phyloP scores from a whole-genome alignment of 192 early-diverging fungal species.

The Coemansia sp. region DNA sequence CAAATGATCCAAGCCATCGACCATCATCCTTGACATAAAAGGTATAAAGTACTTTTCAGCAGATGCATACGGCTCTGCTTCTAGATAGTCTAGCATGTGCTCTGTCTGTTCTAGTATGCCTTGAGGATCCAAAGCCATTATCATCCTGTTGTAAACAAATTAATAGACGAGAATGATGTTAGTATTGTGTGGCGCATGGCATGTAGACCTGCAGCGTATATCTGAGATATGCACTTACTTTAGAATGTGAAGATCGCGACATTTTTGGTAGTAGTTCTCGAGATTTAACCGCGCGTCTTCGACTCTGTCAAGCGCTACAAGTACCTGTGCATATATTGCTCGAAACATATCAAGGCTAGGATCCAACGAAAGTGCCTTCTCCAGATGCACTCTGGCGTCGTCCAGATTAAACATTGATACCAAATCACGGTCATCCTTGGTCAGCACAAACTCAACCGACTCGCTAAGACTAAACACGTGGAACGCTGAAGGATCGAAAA shows the following conservation, averaged over 20 bases:
- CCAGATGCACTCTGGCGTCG: constrained; percentile 23
- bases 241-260: constrained; percentile 11
- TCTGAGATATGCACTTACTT: constrained; percentile 8
- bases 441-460: constrained; percentile 15
- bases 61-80: constrained; percentile 32
- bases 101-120: constrained; percentile 9
- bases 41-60: constrained; percentile 7
- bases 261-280: constrained; percentile 11
- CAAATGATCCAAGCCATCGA: not conserved
- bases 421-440: not conserved
- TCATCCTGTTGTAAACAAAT: constrained; percentile 11
- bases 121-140: constrained; percentile 22
- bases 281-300: constrained; percentile 10
- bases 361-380: constrained; percentile 20
- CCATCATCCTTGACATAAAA: constrained; percentile 12
- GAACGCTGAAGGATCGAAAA: not conserved
- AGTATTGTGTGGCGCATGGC: not conserved
- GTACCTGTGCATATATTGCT: constrained; percentile 28
- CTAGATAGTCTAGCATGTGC: constrained; percentile 31
- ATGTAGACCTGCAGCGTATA: not conserved
- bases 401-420: constrained; percentile 19
- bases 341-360: constrained; percentile 20
- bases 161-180: not conserved
- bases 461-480: constrained; percentile 27
- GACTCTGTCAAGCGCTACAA: constrained; percentile 17